These are phyloP conservation scores for Corynascus novoguineensis DNA, from an alignment of 495 filamentous ascomycete genomes.

Conservation along the genomic window DNA sequence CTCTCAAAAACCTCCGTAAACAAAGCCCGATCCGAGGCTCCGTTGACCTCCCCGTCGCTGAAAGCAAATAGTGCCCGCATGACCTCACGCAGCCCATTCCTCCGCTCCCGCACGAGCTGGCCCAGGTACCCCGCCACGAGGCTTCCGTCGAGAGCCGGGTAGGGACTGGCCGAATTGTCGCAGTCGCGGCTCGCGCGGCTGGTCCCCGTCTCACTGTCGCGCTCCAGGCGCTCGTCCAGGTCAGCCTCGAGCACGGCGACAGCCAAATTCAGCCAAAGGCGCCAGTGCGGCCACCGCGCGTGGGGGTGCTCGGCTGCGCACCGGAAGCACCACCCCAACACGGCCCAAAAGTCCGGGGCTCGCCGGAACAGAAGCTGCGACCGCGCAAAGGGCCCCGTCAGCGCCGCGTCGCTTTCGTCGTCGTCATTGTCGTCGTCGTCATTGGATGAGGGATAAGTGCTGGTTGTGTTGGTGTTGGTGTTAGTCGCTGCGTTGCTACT, in stretches of 20 bases:
- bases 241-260: slow-evolving; percentile 72
- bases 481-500: slow-evolving; percentile 17
- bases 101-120: slow-evolving; percentile 32
- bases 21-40: slow-evolving; percentile 26
- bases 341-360: slow-evolving; percentile 82
- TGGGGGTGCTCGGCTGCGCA: slow-evolving; percentile 66
- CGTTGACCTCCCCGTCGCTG: slow-evolving; percentile 29
- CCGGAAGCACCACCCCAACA: slow-evolving; percentile 89
- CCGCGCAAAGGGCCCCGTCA: slow-evolving; percentile 52
- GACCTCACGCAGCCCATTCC: slow-evolving; percentile 35
- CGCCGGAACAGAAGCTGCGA: slow-evolving; percentile 63
- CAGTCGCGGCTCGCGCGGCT: not conserved
- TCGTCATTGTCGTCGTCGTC: slow-evolving; percentile 19
- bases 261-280: slow-evolving; percentile 73
- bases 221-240: slow-evolving; percentile 52
- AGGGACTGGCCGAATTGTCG: not conserved
- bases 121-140: slow-evolving; percentile 22
- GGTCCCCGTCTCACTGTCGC: slow-evolving; percentile 16
- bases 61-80: slow-evolving; percentile 37
- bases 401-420: slow-evolving; percentile 14
- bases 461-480: slow-evolving; percentile 15
- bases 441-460: slow-evolving; percentile 10
- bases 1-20: slow-evolving; percentile 48
- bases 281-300: slow-evolving; percentile 75
- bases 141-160: slow-evolving; percentile 31